phyloP scores from a whole-genome alignment of 257 asterid species.

The Haberlea rhodopensis region DNA sequence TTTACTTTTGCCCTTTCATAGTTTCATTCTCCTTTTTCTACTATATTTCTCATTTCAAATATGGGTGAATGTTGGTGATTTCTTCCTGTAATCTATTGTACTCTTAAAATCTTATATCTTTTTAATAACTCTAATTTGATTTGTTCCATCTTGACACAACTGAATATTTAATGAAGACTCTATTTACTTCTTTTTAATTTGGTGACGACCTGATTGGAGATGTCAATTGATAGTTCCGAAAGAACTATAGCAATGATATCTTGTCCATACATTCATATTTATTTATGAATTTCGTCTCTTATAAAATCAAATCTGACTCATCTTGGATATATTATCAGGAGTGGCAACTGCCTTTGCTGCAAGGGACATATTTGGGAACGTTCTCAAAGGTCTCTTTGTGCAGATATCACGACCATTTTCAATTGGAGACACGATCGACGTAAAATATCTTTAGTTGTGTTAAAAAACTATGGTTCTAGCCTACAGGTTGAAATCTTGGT shows the following conservation, averaged over 20 bases:
- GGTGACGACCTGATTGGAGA: neutral
- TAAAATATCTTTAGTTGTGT: slow-evolving; percentile 30
- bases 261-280: neutral
- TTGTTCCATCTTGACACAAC: neutral
- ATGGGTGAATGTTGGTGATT: neutral
- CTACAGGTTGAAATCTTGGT: slow-evolving; percentile 16
- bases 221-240: neutral
- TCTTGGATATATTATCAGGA: slow-evolving; percentile 48
- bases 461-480: neutral
- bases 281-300: neutral
- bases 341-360: slow-evolving; percentile 99
- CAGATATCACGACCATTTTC: slow-evolving; percentile 82
- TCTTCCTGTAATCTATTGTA: neutral
- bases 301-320: slow-evolving; percentile 19
- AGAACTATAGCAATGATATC: neutral
- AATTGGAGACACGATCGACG: slow-evolving; percentile 83
- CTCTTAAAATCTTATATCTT: slow-evolving; percentile 4
- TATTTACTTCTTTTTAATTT: too few species aligned
- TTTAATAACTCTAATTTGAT: neutral
- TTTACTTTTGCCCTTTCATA: neutral
- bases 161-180: neutral
- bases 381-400: slow-evolving; percentile 77
- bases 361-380: slow-evolving; percentile 84
- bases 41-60: neutral
- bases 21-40: neutral